These are phyloP conservation scores for Coriolopsis trogii DNA, from an alignment of 1,284 basidiomycete genomes.

Conservation along the genomic window DNA sequence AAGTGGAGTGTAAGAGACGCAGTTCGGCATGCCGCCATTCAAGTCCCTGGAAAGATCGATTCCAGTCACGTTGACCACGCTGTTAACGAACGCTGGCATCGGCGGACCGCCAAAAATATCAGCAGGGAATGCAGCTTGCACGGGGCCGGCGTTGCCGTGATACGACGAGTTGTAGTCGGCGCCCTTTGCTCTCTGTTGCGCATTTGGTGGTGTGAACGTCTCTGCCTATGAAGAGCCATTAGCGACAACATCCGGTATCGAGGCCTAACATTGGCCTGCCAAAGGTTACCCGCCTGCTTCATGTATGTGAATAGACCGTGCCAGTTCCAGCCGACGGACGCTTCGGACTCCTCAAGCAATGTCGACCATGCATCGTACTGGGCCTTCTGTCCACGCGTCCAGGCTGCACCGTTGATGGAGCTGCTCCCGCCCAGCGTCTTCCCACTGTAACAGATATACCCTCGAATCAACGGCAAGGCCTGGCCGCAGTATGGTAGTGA, in stretches of 20 bases:
- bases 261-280: too few relatives aligned
- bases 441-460: slow-evolving; percentile 7
- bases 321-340: slow-evolving; percentile 60
- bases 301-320: slow-evolving; percentile 50
- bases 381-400: slow-evolving; percentile 55
- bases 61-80: slow-evolving; percentile 50
- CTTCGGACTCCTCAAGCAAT: slow-evolving; percentile 52
- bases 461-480: too few relatives aligned
- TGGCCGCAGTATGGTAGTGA: too few relatives aligned
- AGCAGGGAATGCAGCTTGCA: slow-evolving; percentile 53
- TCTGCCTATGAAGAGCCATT: slow-evolving; percentile 48
- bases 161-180: slow-evolving; percentile 47
- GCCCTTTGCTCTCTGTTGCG: slow-evolving; percentile 49
- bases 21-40: slow-evolving; percentile 59
- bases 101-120: slow-evolving; percentile 61
- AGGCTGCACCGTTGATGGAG: slow-evolving; percentile 62
- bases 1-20: slow-evolving; percentile 55
- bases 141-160: slow-evolving; percentile 57
- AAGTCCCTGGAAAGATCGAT: slow-evolving; percentile 50
- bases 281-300: slow-evolving; percentile 41
- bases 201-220: slow-evolving; percentile 55
- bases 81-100: slow-evolving; percentile 51
- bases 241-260: too few relatives aligned
- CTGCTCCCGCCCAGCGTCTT: slow-evolving; percentile 63
- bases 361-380: slow-evolving; percentile 62